Evolutionary conservation across 1,284 basidiomycete genomes (phyloP).

Genomic region (Ganoderma leucocontextum): DNA sequence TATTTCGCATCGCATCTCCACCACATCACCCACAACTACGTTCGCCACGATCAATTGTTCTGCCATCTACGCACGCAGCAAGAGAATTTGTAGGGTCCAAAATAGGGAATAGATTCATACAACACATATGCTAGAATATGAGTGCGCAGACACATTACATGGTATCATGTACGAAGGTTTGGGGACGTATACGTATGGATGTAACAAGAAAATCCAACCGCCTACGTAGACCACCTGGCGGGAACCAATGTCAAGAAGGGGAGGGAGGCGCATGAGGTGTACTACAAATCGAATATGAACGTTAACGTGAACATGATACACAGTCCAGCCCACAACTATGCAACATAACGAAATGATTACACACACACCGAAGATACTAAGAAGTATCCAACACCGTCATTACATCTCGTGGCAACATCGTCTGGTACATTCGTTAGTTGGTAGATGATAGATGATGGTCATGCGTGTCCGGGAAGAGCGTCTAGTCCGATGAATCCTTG

Average conservation of each 20-base stretch:
- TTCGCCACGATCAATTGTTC: neutral
- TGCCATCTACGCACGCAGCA: neutral
- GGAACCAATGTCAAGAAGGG: slow-evolving; percentile 3
- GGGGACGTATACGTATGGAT: slow-evolving; percentile 2
- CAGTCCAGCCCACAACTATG: neutral
- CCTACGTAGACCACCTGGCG: neutral
- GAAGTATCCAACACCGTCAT: slow-evolving; percentile 14
- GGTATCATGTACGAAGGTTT: slow-evolving; percentile 18
- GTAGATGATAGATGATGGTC: neutral
- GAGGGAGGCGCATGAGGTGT: slow-evolving; percentile 1
- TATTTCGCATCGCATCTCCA: neutral
- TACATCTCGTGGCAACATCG: slow-evolving; percentile 7
- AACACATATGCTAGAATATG: slow-evolving; percentile 23
- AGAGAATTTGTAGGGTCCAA: neutral
- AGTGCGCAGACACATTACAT: slow-evolving; percentile 26
- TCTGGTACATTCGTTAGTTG: slow-evolving; percentile 7
- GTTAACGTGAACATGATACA: no score
- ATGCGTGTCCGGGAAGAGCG: neutral
- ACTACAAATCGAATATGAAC: slow-evolving; percentile 3
- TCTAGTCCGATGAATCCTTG: slow-evolving; percentile 18
- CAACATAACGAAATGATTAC: neutral
- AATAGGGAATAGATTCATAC: slow-evolving; percentile 21
- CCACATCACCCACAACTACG: neutral
- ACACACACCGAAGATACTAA: slow-evolving; percentile 3
- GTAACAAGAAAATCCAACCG: slow-evolving; percentile 6